A percentile compares a stretch with the other conserved stretches of the same genome.
These are phyloP conservation scores for Canariomyces notabilis DNA, from an alignment of 2,329 filamentous ascomycete genomes.

Conservation along the genomic window DNA sequence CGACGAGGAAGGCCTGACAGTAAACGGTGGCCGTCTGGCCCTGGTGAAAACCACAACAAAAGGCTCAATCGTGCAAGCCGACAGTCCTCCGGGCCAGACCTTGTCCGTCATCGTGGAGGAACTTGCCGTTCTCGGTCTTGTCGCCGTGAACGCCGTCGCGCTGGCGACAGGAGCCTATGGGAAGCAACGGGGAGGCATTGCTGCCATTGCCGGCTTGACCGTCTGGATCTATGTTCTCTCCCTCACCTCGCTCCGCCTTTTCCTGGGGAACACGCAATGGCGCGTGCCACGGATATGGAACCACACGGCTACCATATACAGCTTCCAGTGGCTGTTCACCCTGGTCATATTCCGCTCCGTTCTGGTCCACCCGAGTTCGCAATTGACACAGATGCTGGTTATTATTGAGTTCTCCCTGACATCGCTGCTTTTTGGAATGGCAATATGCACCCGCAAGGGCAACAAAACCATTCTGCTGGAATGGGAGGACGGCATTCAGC, in stretches of 20 bases:
- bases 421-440: slow-evolving; percentile 68
- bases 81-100: slow-evolving; percentile 70
- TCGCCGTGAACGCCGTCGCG: slow-evolving; percentile 63
- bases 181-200: slow-evolving; percentile 51
- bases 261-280: slow-evolving; percentile 59
- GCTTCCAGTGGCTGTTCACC: slow-evolving; percentile 72
- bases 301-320: slow-evolving; percentile 83
- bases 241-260: slow-evolving; percentile 68
- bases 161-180: slow-evolving; percentile 58
- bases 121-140: slow-evolving; percentile 64
- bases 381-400: slow-evolving; percentile 56
- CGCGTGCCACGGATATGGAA: slow-evolving; percentile 77
- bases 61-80: slow-evolving; percentile 63
- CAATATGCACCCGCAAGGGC: slow-evolving; percentile 79
- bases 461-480: slow-evolving; percentile 86
- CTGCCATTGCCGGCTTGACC: slow-evolving; percentile 61
- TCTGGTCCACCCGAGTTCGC: slow-evolving; percentile 69
- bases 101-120: slow-evolving; percentile 69
- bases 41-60: slow-evolving; percentile 57
- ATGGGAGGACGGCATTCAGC: slow-evolving; percentile 82
- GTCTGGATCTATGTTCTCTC: slow-evolving; percentile 78
- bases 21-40: slow-evolving; percentile 52
- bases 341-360: slow-evolving; percentile 78
- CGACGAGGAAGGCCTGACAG: slow-evolving; percentile 56
- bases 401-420: slow-evolving; percentile 71